Percentiles rank a stretch among this genome's conserved stretches.
Conservation (phyloP, 1,284 basidiomycete species). For the Sphaerobolus stellatus region DNA sequence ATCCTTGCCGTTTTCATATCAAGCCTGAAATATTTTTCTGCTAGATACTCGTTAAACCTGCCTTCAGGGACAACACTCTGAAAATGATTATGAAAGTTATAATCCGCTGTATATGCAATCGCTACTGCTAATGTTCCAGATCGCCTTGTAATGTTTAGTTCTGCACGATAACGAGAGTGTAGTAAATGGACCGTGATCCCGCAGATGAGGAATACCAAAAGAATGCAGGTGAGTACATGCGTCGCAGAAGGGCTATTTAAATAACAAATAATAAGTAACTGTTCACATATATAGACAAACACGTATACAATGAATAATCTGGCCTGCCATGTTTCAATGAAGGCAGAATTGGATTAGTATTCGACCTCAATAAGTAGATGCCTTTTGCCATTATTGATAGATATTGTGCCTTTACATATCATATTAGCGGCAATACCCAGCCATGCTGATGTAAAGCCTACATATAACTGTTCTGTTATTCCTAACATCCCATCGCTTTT, state of each 20-base stretch:
- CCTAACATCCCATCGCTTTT: slow-evolving; percentile 35
- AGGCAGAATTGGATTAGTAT: slow-evolving; percentile 34
- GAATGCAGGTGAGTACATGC: slow-evolving; percentile 47
- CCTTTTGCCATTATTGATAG: slow-evolving; percentile 48
- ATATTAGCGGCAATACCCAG: neutral
- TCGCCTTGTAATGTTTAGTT: slow-evolving; percentile 43
- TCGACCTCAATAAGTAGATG: slow-evolving; percentile 46
- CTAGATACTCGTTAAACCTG: slow-evolving; percentile 41
- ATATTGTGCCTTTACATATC: slow-evolving; percentile 41
- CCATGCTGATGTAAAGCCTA: no score
- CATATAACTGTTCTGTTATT: slow-evolving; percentile 45
- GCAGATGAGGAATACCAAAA: slow-evolving; percentile 40
- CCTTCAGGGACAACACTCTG: slow-evolving; percentile 36
- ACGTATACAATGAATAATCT: slow-evolving; percentile 48
- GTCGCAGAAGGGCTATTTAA: slow-evolving; percentile 28
- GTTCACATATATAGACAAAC: no score
- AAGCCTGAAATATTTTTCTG: slow-evolving; percentile 47
- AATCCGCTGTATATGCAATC: slow-evolving; percentile 50
- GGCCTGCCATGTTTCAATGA: slow-evolving; percentile 43
- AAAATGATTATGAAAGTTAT: slow-evolving; percentile 44
- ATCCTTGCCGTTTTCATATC: slow-evolving; percentile 49
- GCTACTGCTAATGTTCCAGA: slow-evolving; percentile 57
- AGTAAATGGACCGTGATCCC: slow-evolving; percentile 45
- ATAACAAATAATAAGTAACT: neutral
- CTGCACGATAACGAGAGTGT: slow-evolving; percentile 42